Conservation (phyloP, 2,329 filamentous ascomycete genomes). For the Fusarium pilosicola region DNA sequence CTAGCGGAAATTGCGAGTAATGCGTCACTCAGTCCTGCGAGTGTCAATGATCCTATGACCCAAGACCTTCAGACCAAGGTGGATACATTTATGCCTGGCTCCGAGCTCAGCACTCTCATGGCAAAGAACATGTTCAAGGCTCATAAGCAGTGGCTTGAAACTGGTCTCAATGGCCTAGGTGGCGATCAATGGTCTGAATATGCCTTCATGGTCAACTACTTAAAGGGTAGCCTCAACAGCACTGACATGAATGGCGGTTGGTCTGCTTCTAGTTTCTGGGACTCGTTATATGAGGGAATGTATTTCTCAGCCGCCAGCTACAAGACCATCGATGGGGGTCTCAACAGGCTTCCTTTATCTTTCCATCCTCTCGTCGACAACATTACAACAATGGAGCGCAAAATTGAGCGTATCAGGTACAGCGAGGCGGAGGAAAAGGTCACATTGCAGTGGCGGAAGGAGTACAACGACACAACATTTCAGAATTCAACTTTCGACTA, state of each 20-base stretch:
- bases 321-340: constrained; percentile 2
- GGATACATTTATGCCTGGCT: background rate
- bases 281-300: background rate
- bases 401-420: constrained; percentile 2
- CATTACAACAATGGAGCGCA: constrained; percentile 1
- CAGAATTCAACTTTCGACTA: constrained; percentile 12
- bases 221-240: constrained; percentile 2
- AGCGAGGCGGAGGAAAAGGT: background rate
- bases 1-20: background rate
- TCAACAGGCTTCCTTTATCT: background rate
- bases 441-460: background rate
- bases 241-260: constrained; percentile 1
- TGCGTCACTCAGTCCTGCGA: background rate
- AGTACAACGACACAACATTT: constrained; percentile 7
- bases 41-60: fast-evolving
- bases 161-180: background rate
- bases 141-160: constrained; percentile 17
- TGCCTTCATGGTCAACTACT: constrained; percentile 13
- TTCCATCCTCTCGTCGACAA: constrained; percentile 11
- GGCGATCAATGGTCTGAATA: constrained; percentile 13
- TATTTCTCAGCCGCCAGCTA: constrained; percentile 5
- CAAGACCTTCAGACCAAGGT: background rate
- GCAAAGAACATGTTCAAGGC: constrained; percentile 17
- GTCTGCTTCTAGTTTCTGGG: background rate
- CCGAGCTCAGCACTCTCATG: constrained; percentile 3